Conservation (phyloP, 441 rosid genomes). For the Erysimum cheiri region DNA sequence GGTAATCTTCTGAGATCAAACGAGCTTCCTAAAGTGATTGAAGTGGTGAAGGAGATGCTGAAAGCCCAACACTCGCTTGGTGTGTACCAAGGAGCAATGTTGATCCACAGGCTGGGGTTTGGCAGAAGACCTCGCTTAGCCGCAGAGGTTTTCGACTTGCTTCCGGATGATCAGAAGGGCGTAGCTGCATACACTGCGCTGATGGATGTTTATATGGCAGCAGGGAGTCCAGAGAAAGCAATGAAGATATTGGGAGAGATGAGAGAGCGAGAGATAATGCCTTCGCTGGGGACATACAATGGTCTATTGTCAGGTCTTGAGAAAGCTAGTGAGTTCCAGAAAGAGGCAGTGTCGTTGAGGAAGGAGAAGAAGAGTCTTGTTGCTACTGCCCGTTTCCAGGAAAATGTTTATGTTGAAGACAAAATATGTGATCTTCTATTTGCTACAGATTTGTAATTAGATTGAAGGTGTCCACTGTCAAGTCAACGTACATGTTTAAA, state of each 20-base stretch:
- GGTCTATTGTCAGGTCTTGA: slow-evolving; percentile 73
- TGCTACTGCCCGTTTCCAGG: slow-evolving; percentile 44
- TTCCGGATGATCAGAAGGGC: slow-evolving; percentile 66
- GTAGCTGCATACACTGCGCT: slow-evolving; percentile 77
- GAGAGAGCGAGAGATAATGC: slow-evolving; percentile 57
- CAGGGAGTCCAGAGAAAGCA: slow-evolving; percentile 76
- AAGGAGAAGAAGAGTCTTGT: slow-evolving; percentile 68
- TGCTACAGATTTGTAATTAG: slow-evolving; percentile 43
- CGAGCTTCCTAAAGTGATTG: slow-evolving; percentile 50
- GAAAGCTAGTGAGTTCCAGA: slow-evolving; percentile 54
- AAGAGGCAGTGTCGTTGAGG: slow-evolving; percentile 53
- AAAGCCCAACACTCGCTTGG: slow-evolving; percentile 64
- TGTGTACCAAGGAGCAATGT: slow-evolving; percentile 61
- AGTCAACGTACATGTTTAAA: not conserved
- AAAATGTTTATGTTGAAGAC: slow-evolving; percentile 47
- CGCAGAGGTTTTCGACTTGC: slow-evolving; percentile 58
- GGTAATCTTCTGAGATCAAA: slow-evolving; percentile 62
- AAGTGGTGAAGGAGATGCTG: slow-evolving; percentile 61
- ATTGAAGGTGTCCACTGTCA: no score
- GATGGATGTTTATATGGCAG: slow-evolving; percentile 68
- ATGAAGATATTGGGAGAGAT: slow-evolving; percentile 63
- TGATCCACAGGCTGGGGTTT: slow-evolving; percentile 69
- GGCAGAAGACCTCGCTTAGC: slow-evolving; percentile 78
- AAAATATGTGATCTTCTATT: slow-evolving; percentile 77
- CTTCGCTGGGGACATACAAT: slow-evolving; percentile 71